Base-by-base conservation (phyloP, 2,329 filamentous ascomycete genomes). In the Cladosporium sp. region DNA sequence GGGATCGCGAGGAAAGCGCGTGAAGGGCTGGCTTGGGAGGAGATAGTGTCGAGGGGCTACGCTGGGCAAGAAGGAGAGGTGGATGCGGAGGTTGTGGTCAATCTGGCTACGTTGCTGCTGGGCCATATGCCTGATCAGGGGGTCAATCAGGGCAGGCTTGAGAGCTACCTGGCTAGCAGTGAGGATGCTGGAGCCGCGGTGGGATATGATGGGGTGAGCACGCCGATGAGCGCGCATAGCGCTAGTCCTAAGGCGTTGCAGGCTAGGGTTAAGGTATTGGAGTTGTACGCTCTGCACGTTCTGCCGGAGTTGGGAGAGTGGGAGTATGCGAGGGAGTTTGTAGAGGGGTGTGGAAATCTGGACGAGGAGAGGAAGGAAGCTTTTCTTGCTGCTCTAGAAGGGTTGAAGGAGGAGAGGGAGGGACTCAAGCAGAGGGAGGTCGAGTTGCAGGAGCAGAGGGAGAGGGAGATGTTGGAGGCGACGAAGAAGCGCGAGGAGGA, bases 281-380 rank as follows among this genome's bases (percentile, higher is more conserved):
- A 99, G 71, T 78, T 99, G 7, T 99, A 96, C 68, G 95, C 90
- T 1, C 79, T 99, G 4, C 93, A 99, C 65, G 89, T 97, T 7
- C 81, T 99, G n/a, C 84, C 92, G 4, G 81, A 89, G 47, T 97
- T 96, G 61, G 84, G 89, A 50, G 90, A 97, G 71, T 99, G 93
- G 93, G 89, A 96, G 52, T 96, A 96, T 62, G 89, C 93, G 3
- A 82, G 83, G 53, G 88, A 95, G 60, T 97, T 97, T 68, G 95
- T 97, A 63, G 83, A 79, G 62, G 82, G 89, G 63, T 93, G 85
- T 67, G 84, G 92, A 41, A 83, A 96, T 20, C 78, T 99, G 1
- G 75, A 79, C 52, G 68, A 81, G 56, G 72, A 78, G 39, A 72
- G 78, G 50, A 84, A 80, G 80, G 76, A 80, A 51, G 68, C 72